Base-by-base conservation (phyloP, 768 basidiomycete genomes). In the Sutorius australiensis region DNA sequence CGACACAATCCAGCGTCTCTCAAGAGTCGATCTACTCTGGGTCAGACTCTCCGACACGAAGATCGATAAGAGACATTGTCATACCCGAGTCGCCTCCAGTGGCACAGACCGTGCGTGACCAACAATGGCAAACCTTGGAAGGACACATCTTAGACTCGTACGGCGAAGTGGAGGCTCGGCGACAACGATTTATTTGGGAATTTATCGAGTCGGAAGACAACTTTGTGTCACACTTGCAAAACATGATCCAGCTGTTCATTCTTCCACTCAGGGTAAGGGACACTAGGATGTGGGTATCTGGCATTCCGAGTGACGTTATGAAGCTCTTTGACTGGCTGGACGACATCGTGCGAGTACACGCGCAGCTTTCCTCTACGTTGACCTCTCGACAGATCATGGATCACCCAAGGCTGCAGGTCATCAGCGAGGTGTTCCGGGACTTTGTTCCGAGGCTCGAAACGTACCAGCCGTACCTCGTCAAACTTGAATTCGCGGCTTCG, bases 321-420 rank as follows among this genome's bases (percentile, higher is more conserved):
- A 80, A 82, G 11, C 75, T 93, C 19, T 83, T 98, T 55, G 92
- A 94, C 67, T 92, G 89, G 86, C 72, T 95, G 46, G 92, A 95
- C 58, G 90, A 92, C 60, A 89, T 98, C 55, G 75, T 87, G 10
- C 83, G 85, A 49, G 73, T 94, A 2, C 94, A 97, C 59, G 72
- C 74, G 5, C 78, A 84, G 53, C 73, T 97, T 24, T 74, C 78
- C 8, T 73, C 75, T 4, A 68, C 77, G 1, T 64, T 90, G 55
- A 69, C 75, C 12, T 60, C 72, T 12, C 63, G 74, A 28, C 72
- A 77, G 17, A 66, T 74, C 14, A 63, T 67, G 39, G 74, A 79
- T 54, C 65, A 72, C 47, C 68, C 78, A 2, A 68, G 79, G 42
- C 68, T 87, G 13, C 72, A 75, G 47, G 68, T 76, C 16, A 67